phyloP scores from a whole-genome alignment of 495 filamentous ascomycete species.

The Aspergillus steynii region DNA sequence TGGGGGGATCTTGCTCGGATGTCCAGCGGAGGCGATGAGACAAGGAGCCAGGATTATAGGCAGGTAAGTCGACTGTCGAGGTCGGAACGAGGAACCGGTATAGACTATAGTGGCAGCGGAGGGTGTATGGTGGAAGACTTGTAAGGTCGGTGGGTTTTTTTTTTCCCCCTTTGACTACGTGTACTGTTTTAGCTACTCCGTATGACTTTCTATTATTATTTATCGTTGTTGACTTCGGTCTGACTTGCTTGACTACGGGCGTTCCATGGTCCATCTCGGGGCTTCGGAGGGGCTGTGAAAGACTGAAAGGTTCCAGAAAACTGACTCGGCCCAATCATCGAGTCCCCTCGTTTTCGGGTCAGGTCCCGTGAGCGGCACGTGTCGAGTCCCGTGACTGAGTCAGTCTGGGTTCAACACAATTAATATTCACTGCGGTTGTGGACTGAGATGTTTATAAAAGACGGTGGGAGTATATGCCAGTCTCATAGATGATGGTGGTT shows the following conservation, averaged over 20 bases:
- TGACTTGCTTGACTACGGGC: not conserved
- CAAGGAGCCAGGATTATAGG: not conserved
- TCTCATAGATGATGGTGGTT: too few species aligned
- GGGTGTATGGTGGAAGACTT: not conserved
- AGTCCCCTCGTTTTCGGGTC: not conserved
- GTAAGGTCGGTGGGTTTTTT: not conserved
- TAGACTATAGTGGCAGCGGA: not conserved
- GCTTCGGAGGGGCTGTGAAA: constrained; percentile 8
- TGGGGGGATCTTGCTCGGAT: not conserved
- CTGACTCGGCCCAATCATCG: not conserved
- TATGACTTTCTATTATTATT: not conserved
- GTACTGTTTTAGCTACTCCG: not conserved
- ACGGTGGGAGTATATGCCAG: too few species aligned
- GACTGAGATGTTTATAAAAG: too few species aligned
- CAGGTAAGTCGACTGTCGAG: not conserved
- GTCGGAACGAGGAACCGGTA: not conserved
- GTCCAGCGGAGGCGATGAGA: not conserved
- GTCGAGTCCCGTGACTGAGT: not conserved
- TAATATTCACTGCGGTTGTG: too few species aligned
- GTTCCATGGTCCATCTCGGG: constrained; percentile 11
- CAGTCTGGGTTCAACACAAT: too few species aligned
- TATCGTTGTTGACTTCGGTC: not conserved
- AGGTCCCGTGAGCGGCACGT: constrained; percentile 8
- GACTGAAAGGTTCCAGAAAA: not conserved
- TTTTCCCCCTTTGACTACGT: not conserved